Evolutionary conservation across 257 asterid genomes (phyloP), one percentile per base, ranked within the genome.

Genomic region (Solanum ossicruentum): DNA sequence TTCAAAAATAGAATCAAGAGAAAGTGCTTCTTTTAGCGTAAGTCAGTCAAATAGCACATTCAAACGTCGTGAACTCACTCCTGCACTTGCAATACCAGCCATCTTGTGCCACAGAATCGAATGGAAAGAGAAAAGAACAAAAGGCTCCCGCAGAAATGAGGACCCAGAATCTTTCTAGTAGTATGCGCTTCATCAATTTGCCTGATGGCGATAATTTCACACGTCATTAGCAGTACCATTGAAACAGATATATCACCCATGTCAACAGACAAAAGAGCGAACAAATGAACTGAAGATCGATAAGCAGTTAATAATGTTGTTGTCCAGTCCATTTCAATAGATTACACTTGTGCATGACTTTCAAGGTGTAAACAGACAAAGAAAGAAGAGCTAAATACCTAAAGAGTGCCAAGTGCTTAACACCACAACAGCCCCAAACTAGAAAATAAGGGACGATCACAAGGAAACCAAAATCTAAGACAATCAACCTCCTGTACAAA

Each of bases 401-500:
- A 86, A 81, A 84, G 39, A 75, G 69, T 47, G 61, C 66, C 66
- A 17, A 13, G 70, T 43, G 56, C 23, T 63, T 45, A 86, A 87
- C 86, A 88, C 80, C 90, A 93, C 84, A 85, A 86, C 81, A 61
- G 82, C 72, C 88, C 87, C 86, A 23, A 58, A 80, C 85, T 80
- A 55, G 72, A 36, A 20, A 39, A 55, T 13, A 41, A 12, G 51
- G 61, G 20, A 85, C 51, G 17, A 16, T 8, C 83, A 78, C 1
- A 52, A 51, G 12, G 58, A 78, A 78, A 78, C 61, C 23, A 66
- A 73, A 75, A 65, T 63, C 85, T 81, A 57, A 84, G 72, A 54
- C 69, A 81, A 84, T 51, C 92, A 88, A 87, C 83, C 92, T 92
- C 82, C 92, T 92, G 89, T 90, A 93, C 97, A 95, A 77, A 84